Evolutionary conservation across 1,139 yeast genomes (phyloP), one percentile per base, ranked within the genome.

Genomic region (Pichia sp.): DNA sequence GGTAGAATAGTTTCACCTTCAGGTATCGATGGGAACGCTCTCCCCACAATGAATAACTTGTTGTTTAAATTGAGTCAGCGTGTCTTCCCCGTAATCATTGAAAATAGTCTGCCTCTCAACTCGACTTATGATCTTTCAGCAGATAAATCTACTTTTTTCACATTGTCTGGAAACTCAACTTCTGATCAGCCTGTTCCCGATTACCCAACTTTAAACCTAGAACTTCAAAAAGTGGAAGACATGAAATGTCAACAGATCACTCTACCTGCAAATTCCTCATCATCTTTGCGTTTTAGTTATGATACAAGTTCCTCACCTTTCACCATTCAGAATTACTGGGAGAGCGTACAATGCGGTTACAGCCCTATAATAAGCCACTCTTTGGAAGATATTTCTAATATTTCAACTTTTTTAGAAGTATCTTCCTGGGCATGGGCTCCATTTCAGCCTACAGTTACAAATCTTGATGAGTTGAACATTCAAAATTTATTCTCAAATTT

Each of bases 361-460:
- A 74, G 85, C 0, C 87, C 93, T 0, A 73, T 88, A 1, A 67
- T 88, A 27, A 78, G 76, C 58, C 70, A 77, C 7, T 55, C 72
- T 0, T 62, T 75, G n/a, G 56, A 60, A 2, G 63, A 67, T 8
- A 58, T 69, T 1, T 47, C 66, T 2, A 64, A 67, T 5, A 62
- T 78, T 1, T 57, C 71, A 0, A 38, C 59, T 0, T 58, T 72
- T 27, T 59, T 78, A 16, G 68, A 71, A 31, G 55, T 67, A 14
- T 71, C 80, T 0, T 70, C 82, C 38, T 90, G 96, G 96, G 77
- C 89, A 5, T 88, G 95, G 95, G 78, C 76, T 1, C 71, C 75
- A 1, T 74, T 75, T 6, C 81, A 85, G 62, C 93, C 92, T 3
- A 63, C 61, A 33, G 8, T 45, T 1, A 49, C 51, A 6, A n/a